Percentiles rank a stretch among this genome's conserved stretches.
Evolutionary conservation across 176 grass and related monocot genomes (phyloP).

Genomic region (Phragmites australis): DNA sequence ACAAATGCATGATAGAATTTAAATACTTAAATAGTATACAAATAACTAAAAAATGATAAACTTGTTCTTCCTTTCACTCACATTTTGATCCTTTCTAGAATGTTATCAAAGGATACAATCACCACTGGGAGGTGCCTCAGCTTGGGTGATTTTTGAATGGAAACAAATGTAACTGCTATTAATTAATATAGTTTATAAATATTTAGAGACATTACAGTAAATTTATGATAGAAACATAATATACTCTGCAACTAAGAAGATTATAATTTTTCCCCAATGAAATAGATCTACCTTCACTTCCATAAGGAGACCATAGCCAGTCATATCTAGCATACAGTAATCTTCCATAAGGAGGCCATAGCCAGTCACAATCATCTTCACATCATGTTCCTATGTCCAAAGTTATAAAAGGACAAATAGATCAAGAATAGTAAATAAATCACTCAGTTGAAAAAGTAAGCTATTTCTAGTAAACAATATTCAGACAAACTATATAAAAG

Average conservation of each 20-base stretch:
- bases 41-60: not conserved
- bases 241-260: not conserved
- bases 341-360: too few relatives aligned
- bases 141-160: not conserved
- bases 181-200: not conserved
- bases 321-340: not conserved
- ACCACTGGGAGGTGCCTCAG: not conserved
- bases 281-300: not conserved
- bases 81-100: not conserved
- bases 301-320: too few relatives aligned
- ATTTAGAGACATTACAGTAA: not conserved
- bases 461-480: not conserved
- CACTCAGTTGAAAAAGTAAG: not conserved
- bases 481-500: not conserved
- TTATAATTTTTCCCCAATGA: too few relatives aligned
- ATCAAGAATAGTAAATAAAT: too few relatives aligned
- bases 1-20: not conserved
- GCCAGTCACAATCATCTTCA: not conserved
- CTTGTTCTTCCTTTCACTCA: not conserved
- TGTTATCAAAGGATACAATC: conserved; percentile 4
- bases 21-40: not conserved
- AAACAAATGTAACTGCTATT: not conserved
- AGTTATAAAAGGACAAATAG: not conserved
- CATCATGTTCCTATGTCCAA: not conserved
- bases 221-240: not conserved